Conservation (phyloP, 805 yeast species). For the Zygoascus flipseniorum region DNA sequence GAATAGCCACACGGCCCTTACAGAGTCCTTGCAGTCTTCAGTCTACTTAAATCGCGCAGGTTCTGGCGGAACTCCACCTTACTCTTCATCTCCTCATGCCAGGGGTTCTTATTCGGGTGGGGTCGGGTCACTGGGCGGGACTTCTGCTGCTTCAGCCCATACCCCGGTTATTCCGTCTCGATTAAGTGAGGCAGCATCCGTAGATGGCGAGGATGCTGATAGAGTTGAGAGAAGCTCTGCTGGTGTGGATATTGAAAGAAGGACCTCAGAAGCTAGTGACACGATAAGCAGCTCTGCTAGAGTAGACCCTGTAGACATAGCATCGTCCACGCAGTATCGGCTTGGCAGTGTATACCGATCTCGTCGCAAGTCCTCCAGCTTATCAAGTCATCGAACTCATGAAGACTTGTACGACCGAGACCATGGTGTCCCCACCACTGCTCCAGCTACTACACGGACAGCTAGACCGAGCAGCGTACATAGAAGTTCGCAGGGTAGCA, state of each 20-base stretch:
- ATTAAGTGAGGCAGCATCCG: constrained; percentile 25
- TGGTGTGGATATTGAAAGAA: background rate
- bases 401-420: background rate
- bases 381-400: background rate
- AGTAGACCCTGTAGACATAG: constrained; percentile 13
- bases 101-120: constrained; percentile 7
- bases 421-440: background rate
- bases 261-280: background rate
- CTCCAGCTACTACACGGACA: constrained; percentile 1
- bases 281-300: constrained; percentile 9
- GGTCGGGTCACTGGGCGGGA: constrained; percentile 1
- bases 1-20: constrained; percentile 25
- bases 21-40: constrained; percentile 29
- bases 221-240: background rate
- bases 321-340: constrained; percentile 1
- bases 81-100: background rate
- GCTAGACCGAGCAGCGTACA: background rate
- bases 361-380: constrained; percentile 1
- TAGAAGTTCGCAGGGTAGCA: background rate
- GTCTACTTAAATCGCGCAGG: constrained; percentile 1
- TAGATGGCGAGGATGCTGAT: constrained; percentile 3
- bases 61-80: background rate
- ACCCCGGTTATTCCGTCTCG: constrained; percentile 31
- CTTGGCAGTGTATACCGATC: constrained; percentile 5
- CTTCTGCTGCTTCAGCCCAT: constrained; percentile 16